Conservation (phyloP, 257 asterid genomes). For the Penstemon barbatus region DNA sequence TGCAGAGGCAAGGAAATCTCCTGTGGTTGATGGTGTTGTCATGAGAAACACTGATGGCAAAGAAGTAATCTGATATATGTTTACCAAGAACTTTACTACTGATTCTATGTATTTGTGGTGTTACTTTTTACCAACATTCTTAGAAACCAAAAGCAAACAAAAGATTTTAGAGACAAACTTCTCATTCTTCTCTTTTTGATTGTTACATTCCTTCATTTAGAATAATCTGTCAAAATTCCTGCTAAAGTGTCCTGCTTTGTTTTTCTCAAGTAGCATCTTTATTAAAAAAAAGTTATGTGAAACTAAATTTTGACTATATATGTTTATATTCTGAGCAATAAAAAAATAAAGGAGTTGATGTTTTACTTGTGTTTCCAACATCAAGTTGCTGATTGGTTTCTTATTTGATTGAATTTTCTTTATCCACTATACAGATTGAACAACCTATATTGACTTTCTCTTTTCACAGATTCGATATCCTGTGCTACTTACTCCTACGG, state of each 20-base stretch:
- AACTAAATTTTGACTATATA: background rate
- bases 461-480: slow-evolving; percentile 89
- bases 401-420: slow-evolving; percentile 14
- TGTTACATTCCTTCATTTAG: background rate
- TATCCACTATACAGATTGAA: slow-evolving; percentile 3
- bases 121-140: background rate
- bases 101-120: background rate
- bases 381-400: slow-evolving; percentile 26
- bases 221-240: no score
- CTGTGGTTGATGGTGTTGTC: slow-evolving; percentile 99
- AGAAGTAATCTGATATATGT: slow-evolving; percentile 46
- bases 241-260: background rate
- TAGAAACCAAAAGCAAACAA: background rate
- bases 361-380: slow-evolving; percentile 15
- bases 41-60: slow-evolving; percentile 98
- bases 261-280: slow-evolving; percentile 2
- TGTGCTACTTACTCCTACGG: slow-evolving; percentile 92
- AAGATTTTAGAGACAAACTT: slow-evolving; percentile 3
- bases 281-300: background rate
- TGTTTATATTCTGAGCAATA: background rate
- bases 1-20: slow-evolving; percentile 99
- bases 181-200: background rate
- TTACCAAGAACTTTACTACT: background rate
- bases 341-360: slow-evolving; percentile 9
- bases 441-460: slow-evolving; percentile 12